Conservation (phyloP, 768 basidiomycete genomes). For the Russula virescens region DNA sequence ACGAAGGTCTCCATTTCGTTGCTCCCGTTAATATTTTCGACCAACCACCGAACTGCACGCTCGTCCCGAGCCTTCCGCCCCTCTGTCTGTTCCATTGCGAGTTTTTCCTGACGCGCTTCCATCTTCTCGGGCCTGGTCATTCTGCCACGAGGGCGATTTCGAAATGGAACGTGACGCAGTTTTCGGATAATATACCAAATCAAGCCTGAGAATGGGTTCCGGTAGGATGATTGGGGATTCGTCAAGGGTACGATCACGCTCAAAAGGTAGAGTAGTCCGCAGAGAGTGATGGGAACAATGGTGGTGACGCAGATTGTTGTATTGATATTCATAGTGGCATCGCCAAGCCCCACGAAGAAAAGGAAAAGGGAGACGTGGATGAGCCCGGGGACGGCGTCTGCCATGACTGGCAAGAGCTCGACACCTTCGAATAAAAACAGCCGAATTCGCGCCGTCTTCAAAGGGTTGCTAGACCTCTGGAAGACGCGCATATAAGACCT, state of each 20-base stretch:
- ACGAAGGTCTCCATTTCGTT: conserved; percentile 4
- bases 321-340: conserved; percentile 35
- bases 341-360: conserved; percentile 45
- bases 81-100: conserved; percentile 3
- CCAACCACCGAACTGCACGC: conserved; percentile 2
- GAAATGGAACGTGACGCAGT: background rate
- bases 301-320: conserved; percentile 4
- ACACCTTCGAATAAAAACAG: conserved; percentile 37
- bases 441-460: conserved; percentile 37
- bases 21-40: background rate
- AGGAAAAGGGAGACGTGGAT: conserved; percentile 48
- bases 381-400: conserved; percentile 41
- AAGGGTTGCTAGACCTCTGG: conserved; percentile 28
- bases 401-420: conserved; percentile 37
- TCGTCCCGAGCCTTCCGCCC: background rate
- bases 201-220: conserved; percentile 4
- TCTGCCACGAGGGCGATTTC: background rate
- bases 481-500: conserved; percentile 32
- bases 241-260: background rate
- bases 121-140: background rate
- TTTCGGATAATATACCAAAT: conserved; percentile 12
- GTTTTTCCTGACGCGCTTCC: background rate
- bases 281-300: conserved; percentile 7
- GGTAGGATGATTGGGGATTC: conserved; percentile 16
- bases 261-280: conserved; percentile 17